These are phyloP conservation scores for Lachancea lanzarotensis DNA, from an alignment of 805 yeast genomes.

Conservation along the genomic window DNA sequence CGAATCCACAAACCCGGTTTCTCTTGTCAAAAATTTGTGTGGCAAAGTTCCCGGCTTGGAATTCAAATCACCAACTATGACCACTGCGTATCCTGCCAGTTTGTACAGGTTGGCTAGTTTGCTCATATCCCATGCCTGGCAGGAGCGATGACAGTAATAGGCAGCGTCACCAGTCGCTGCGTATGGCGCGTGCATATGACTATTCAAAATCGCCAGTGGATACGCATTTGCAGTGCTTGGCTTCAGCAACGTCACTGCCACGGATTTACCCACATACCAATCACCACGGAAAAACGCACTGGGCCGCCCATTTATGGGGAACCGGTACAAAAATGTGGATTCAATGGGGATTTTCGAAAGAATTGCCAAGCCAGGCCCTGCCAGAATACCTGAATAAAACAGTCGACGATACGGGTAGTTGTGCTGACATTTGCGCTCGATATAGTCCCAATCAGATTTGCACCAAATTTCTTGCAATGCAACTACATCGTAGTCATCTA, in stretches of 20 bases:
- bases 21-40: slow-evolving; percentile 59
- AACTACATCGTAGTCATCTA: slow-evolving; percentile 61
- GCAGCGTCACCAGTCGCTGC: slow-evolving; percentile 77
- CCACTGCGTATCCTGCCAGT: slow-evolving; percentile 73
- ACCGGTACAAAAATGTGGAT: slow-evolving; percentile 70
- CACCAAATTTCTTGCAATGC: slow-evolving; percentile 97
- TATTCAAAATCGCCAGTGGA: slow-evolving; percentile 73
- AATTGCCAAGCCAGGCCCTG: slow-evolving; percentile 91
- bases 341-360: slow-evolving; percentile 79
- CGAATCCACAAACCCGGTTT: slow-evolving; percentile 68
- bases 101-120: slow-evolving; percentile 53
- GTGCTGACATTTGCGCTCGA: slow-evolving; percentile 40
- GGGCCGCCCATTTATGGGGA: slow-evolving; percentile 91
- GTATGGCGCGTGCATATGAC: slow-evolving; percentile 98
- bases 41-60: slow-evolving; percentile 84
- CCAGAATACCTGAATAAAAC: slow-evolving; percentile 74
- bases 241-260: slow-evolving; percentile 63
- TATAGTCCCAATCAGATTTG: slow-evolving; percentile 69
- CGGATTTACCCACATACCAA: slow-evolving; percentile 92
- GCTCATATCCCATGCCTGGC: slow-evolving; percentile 96
- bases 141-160: slow-evolving; percentile 81
- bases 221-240: slow-evolving; percentile 42
- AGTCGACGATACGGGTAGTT: slow-evolving; percentile 59
- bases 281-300: slow-evolving; percentile 92
- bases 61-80: slow-evolving; percentile 90